Percentiles rank a stretch among this genome's conserved stretches.
phyloP scores from a whole-genome alignment of 2,329 filamentous ascomycete species.

The Aureobasidium sp. region DNA sequence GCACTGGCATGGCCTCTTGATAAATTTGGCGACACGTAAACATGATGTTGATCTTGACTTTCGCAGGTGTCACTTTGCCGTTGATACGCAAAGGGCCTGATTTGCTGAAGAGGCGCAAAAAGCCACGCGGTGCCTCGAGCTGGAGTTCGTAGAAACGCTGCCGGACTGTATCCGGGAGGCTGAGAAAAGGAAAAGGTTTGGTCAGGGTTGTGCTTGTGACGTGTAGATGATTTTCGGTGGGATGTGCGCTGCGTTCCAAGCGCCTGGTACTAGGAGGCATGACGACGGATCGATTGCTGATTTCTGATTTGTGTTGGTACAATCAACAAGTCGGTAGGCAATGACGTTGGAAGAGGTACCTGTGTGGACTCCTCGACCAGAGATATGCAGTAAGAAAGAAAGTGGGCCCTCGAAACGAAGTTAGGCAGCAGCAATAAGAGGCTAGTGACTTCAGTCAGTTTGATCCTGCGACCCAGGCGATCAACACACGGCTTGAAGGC shows the following conservation, averaged over 20 bases:
- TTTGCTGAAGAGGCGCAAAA: background rate
- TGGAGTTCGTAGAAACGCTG: conserved; percentile 4
- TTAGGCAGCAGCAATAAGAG: background rate
- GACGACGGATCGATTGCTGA: no score
- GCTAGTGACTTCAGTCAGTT: background rate
- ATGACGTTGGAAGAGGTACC: no score
- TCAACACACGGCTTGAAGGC: background rate
- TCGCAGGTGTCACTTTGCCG: background rate
- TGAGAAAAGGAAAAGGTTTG: conserved; percentile 3
- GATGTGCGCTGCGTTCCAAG: background rate
- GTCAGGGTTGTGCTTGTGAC: background rate
- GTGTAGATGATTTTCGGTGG: background rate
- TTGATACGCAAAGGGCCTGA: background rate
- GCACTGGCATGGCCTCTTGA: background rate
- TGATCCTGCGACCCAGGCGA: background rate
- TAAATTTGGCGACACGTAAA: conserved; percentile 1
- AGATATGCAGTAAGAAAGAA: background rate
- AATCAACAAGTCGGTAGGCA: background rate
- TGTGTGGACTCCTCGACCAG: no score
- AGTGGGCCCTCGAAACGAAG: background rate
- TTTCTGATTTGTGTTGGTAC: background rate
- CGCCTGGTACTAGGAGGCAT: conserved; percentile 2
- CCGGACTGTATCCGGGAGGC: background rate
- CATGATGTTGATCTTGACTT: background rate
- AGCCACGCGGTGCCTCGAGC: background rate